Evolutionary conservation across 2,329 filamentous ascomycete genomes (phyloP).

Genomic region (Dothidotthia symphoricarpi): DNA sequence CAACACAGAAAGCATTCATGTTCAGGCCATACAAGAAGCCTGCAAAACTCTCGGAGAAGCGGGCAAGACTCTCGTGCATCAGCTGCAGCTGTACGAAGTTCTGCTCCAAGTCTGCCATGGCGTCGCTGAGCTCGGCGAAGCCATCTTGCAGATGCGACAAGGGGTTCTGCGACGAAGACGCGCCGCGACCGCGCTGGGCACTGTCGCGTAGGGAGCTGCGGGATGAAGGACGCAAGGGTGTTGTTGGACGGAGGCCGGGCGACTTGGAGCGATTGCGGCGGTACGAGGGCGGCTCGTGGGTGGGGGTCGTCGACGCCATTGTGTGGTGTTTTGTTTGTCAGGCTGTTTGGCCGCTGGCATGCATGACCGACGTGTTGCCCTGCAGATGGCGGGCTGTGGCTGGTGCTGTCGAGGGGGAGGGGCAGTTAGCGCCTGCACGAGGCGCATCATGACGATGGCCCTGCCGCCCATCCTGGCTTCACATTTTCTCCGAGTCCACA

Average conservation of each 20-base stretch:
- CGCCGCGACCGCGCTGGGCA: slow-evolving; percentile 36
- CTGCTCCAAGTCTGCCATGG: slow-evolving; percentile 91
- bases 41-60: slow-evolving; percentile 95
- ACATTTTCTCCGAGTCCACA: not conserved
- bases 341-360: not conserved
- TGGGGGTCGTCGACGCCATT: slow-evolving; percentile 29
- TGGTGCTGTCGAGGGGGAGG: not conserved
- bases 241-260: slow-evolving; percentile 72
- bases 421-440: not conserved
- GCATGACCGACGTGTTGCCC: not conserved
- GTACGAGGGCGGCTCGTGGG: slow-evolving; percentile 22
- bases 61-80: slow-evolving; percentile 89
- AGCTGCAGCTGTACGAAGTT: slow-evolving; percentile 97
- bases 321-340: too few relatives aligned
- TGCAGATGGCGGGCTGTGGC: not conserved
- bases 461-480: too few relatives aligned
- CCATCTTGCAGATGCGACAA: slow-evolving; percentile 82
- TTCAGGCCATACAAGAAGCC: slow-evolving; percentile 94
- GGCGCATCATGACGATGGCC: not conserved
- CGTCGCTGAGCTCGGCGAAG: slow-evolving; percentile 90
- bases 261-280: slow-evolving; percentile 52
- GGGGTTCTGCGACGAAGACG: slow-evolving; percentile 61
- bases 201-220: slow-evolving; percentile 76
- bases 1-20: slow-evolving; percentile 98
- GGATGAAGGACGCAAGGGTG: slow-evolving; percentile 85